phyloP scores from a whole-genome alignment of 2,329 filamentous ascomycete species.

The Colletotrichum limetticola region DNA sequence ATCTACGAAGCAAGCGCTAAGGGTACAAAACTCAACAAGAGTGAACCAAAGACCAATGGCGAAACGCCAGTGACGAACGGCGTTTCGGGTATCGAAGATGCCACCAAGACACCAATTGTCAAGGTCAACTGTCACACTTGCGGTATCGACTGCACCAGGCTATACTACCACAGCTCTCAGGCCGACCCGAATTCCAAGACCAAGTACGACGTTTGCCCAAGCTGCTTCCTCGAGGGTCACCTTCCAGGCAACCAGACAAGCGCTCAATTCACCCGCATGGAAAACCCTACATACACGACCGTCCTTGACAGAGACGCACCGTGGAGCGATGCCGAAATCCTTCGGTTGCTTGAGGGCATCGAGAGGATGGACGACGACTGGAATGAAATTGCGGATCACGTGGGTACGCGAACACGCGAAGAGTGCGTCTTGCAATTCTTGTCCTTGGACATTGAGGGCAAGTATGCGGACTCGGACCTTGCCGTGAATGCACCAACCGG shows the following conservation, averaged over 20 bases:
- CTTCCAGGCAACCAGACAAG: conserved; percentile 83
- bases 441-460: conserved; percentile 96
- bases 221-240: conserved; percentile 86
- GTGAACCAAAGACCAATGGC: conserved; percentile 79
- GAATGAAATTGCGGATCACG: conserved; percentile 91
- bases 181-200: conserved; percentile 70
- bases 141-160: conserved; percentile 83
- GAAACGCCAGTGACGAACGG: conserved; percentile 77
- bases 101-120: conserved; percentile 73
- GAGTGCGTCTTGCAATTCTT: conserved; percentile 98
- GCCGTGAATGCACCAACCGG: conserved; percentile 64
- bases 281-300: conserved; percentile 85
- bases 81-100: conserved; percentile 64
- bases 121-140: conserved; percentile 90
- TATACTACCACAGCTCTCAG: conserved; percentile 69
- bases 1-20: conserved; percentile 95
- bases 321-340: conserved; percentile 90
- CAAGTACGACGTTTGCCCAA: conserved; percentile 90
- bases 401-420: conserved; percentile 89
- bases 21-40: conserved; percentile 74
- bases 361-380: conserved; percentile 97
- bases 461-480: conserved; percentile 85
- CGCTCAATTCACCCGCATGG: conserved; percentile 87
- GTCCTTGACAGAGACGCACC: conserved; percentile 85
- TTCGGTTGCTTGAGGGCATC: conserved; percentile 90